Base-by-base conservation (phyloP, 768 basidiomycete species). In the Hericium erinaceus region DNA sequence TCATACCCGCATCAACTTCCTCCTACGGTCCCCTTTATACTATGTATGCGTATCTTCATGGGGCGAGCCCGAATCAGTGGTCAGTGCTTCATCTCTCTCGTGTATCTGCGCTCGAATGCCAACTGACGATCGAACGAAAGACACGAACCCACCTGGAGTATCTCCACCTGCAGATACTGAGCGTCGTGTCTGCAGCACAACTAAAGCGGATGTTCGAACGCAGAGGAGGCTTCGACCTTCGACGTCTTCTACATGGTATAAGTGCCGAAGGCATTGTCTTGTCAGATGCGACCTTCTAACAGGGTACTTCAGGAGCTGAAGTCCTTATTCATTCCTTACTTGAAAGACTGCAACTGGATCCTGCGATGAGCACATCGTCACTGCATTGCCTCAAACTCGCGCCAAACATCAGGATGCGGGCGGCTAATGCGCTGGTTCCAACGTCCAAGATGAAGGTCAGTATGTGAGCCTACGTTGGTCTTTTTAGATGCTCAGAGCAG, bases 31-130 rank as follows among this genome's bases (percentile, higher is more conserved):
- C 6, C 97, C 97, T 3, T 72, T 99, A 18, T 98, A 98, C 71
- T 91, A 95, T 65, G 92, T 87, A 28, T 95, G 90, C 61, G 85
- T 84, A 12, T 94, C 92, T 20, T 84, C 87, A 11, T 95, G 92
- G 91, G 90, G 90, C 12, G 97, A 98, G 71, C 95, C 97, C 0
- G 97, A 98, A 71, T 91, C 89, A 60, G 86, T 98, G 61, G 95
- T 98, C 73, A 73, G 92, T 76, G 54, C 40, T 1, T 24, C 28
- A 51, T 24, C 22, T 20, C 37, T 12, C 56, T 22, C 37, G 16
- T 20, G 26, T n/a, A 28, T 40, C 50, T 57, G 39, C 16, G 44
- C 16, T 15, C 54, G 49, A 52, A 54, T 58, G 49, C 62, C 60
- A 64, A 60, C 65, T 75, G 66, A 72, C 65, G 58, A 69, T 76